Base-by-base conservation (phyloP, 345 rosid species). In the Syzygium aromaticum region DNA sequence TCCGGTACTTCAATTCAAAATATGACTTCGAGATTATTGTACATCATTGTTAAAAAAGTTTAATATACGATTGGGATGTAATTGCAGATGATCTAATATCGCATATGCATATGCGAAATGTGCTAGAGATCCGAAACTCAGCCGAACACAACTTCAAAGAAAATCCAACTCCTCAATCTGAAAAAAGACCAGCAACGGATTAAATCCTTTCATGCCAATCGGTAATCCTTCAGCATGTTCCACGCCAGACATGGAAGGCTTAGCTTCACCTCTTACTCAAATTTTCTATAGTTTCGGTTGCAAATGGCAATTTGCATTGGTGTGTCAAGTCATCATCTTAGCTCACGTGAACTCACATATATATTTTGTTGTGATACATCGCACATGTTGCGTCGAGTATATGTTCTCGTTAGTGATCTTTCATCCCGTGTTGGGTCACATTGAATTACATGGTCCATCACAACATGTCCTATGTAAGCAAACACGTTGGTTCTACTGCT, bases 391-490 rank as follows among this genome's bases (percentile, higher is more conserved):
- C 17, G 4, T 30, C 0, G 3, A 30, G 78, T 67, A 16, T 30
- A 67, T 30, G 23, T 67, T 67, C 46, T 30, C 4, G 0, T 30
- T 67, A 4, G 78, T 67, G 46, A 64, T 67, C 17, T 67, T 67
- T 17, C 0, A 1, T 67, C 78, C 43, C 6, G 21, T 16, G 11
- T 64, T 2, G 23, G 43, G 6, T 30, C 78, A 30, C 43, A 21
- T 30, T 30, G 43, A 67, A 30, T 30, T 8, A 16, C 46, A 0
- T 67, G 11, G 1, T 64, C 40, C 1, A 0, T 3, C 5, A 0
- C 40, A 64, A 21, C 40, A 0, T 30, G 11, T 28, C 40, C 77
- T 28, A 5, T 4, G 78, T 17, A 30, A 30, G 12, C 43, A 30
- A 30, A 30, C 46, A 67, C 1, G 46, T 64, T 64, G 78, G 77